Evolutionary conservation across 2,329 filamentous ascomycete species (phyloP), one percentile per base, ranked within the genome.

Genomic region (Ophiostoma australiae): DNA sequence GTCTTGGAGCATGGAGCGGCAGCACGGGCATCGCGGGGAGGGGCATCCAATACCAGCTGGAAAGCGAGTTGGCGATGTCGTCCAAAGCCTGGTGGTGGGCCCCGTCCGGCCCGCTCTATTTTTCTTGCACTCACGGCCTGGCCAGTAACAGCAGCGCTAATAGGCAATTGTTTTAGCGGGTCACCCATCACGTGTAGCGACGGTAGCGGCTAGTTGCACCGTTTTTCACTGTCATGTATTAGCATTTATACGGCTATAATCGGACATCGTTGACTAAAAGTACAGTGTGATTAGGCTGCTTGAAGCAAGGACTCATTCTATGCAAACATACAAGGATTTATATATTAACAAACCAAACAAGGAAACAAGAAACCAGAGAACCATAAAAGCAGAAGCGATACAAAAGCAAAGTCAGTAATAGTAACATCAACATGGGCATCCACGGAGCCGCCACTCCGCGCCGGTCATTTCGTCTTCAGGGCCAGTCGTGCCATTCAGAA

Each of bases 1-100:
- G 33, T 66, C 17, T 23, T 58, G 10, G 52, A 58, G 52, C 44
- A 58, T 17, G 23, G 31, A 33, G 15, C 61, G 20, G 33, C 20
- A 23, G 20, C 63, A 66, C 20, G 37, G 58, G 63, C 63, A 66
- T 66, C 63, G 63, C 63, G 63, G 58, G 63, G 63, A 66, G 63
- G 35, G 63, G 63, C 63, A 66, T 35, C 17, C 1, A 20, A 39
- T 39, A 20, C 33, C 63, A 39, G 37, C 63, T 35, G 31, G 31
- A 66, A 61, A 39, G 33, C 13, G 33, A 35, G n/a, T 66, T 66
- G 63, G 11, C 63, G 63, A 66, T 66, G 63, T 66, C 63, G 63
- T 66, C 35, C 63, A 39, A 15, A 39, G 63, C 52, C n/a, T 27
- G n/a, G 20, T 58, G 23, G n/a, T n/a, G 48, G 48, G 48, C 52